Base-by-base conservation (phyloP, 805 yeast genomes). In the Soucietia sequanensis region DNA sequence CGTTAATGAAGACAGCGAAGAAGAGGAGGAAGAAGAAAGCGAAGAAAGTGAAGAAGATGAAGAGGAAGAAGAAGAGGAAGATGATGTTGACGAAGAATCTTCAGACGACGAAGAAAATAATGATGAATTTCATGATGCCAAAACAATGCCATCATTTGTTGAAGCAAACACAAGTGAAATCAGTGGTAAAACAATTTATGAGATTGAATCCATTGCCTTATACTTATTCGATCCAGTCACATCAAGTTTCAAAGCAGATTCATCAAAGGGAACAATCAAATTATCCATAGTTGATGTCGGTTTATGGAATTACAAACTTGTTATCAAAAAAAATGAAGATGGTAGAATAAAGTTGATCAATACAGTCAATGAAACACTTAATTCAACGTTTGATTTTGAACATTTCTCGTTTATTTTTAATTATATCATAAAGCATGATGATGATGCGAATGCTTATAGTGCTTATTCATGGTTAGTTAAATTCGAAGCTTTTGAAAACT, bases 371-470 rank as follows among this genome's bases (percentile, higher is more conserved):
- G 68, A 75, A 9, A 68, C 70, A 19, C 62, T 87, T 58, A 80
- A 75, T 49, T 87, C 93, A 2, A 68, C 74, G n/a, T 81, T 85
- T 52, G 78, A 81, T 50, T 70, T 66, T 41, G 78, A 72, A 9
- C 54, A 72, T 21, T 44, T 56, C 10, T 70, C 85, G 1, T 83
- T 88, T 45, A 72, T 83, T 10, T 88, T 86, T 70, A 83, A 84
- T 53, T 70, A 75, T 42, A 62, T 58, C 18, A 23, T 31, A 5
- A 30, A 33, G 7, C 40, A 37, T 13, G 22, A 31, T 13, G 45
- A 38, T 4, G 46, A 60, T 4, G 69, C 56, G 5, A 54, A 57
- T 2, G 47, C 54, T n/a, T n/a, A n/a, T n/a, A n/a, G n/a, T 1
- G 72, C 80, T 0, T 62, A 70, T 17, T 81, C 95, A 1, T 84